Base-by-base conservation (phyloP, 805 yeast genomes). In the Candida michaelii region DNA sequence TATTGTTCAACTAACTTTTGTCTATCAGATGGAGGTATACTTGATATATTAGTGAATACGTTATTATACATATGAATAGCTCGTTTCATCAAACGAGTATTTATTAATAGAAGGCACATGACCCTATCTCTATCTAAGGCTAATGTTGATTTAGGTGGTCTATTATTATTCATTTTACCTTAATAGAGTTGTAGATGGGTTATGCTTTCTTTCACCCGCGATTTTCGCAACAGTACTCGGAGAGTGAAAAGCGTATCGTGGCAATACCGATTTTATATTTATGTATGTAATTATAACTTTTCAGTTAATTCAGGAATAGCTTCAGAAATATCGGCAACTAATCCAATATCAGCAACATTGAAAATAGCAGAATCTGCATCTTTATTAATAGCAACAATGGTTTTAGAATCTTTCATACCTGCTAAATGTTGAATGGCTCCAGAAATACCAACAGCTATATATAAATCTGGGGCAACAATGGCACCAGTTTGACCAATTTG, bases 401-500 rank as follows among this genome's bases (percentile, higher is more conserved):
- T 80, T 70, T 89, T 91, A 32, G 97, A 79, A 61, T 91, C 97
- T 67, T 90, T 91, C 97, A 91, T 91, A 51, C 99, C 99, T 1
- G 99, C 99, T 57, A 93, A 72, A 68, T 91, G 99, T 70, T 91
- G 99, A 58, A 91, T 91, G 24, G 99, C 99, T 48, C 99, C 99
- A 15, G 96, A 85, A 44, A 93, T 80, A 50, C 99, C 99, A 31
- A 90, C 82, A 2, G 97, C 98, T 35, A 93, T 66, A 62, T 93
- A 93, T 49, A 90, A 75, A 31, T 90, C 96, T 30, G 99, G 99
- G 6, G 98, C 98, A 25, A 93, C 95, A 42, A 90, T 90, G 65
- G 93, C 93, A 54, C 99, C 99, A 8, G 99, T 91, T 69, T 91
- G 99, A 42, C 99, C 99, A 48, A 91, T 90, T 68, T 91, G 99